These are phyloP conservation scores for Plasmodiophora brassicae DNA, from an alignment of 208 protist species.

Conservation along the genomic window DNA sequence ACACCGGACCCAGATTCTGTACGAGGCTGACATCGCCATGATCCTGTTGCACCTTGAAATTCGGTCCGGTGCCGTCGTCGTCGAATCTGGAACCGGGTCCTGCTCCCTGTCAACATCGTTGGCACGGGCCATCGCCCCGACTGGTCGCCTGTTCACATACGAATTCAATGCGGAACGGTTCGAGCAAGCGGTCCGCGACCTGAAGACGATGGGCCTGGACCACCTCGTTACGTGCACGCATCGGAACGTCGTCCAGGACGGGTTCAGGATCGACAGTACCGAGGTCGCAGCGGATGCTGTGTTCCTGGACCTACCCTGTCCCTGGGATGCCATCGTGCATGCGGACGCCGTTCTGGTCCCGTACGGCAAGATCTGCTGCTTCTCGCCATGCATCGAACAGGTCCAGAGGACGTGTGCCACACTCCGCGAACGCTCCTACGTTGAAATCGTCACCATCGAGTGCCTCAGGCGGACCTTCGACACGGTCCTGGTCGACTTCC, in stretches of 20 bases:
- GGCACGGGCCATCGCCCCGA: neutral
- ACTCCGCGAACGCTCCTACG: neutral
- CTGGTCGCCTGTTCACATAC: slow-evolving; percentile 11
- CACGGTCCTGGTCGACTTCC: neutral
- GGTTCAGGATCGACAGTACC: neutral
- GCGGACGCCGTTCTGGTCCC: neutral
- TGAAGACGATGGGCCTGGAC: neutral
- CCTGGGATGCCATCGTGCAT: slow-evolving; percentile 12
- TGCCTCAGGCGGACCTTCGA: slow-evolving; percentile 4
- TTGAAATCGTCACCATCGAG: slow-evolving; percentile 22
- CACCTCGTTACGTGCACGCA: slow-evolving; percentile 12
- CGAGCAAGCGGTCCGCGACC: neutral
- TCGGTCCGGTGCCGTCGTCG: neutral
- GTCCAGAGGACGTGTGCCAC: slow-evolving; percentile 13
- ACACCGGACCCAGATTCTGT: slow-evolving; percentile 35
- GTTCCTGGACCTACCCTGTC: slow-evolving; percentile 16
- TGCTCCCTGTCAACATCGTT: slow-evolving; percentile 30
- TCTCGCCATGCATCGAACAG: slow-evolving; percentile 36
- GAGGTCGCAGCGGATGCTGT: slow-evolving; percentile 28
- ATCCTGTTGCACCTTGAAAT: slow-evolving; percentile 1
- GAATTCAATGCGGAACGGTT: slow-evolving; percentile 27
- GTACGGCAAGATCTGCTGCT: slow-evolving; percentile 5
- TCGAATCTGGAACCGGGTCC: slow-evolving; percentile 20
- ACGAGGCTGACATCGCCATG: slow-evolving; percentile 33
- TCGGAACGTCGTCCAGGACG: neutral